phyloP scores from a whole-genome alignment of 306 rosid genomes.

The Astragalus membranaceus region DNA sequence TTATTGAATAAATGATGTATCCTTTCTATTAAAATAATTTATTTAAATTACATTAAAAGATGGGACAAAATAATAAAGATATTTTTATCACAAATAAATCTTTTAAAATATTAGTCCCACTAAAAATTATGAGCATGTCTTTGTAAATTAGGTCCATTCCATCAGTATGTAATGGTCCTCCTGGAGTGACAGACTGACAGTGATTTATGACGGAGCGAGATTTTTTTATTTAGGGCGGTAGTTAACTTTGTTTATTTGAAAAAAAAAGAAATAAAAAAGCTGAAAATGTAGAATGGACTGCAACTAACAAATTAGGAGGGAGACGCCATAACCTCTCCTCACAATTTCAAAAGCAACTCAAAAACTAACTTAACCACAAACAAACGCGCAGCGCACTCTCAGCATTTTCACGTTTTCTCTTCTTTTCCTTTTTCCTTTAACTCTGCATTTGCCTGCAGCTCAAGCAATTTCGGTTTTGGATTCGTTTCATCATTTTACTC shows the following conservation, averaged over 20 bases:
- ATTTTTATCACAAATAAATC: too few species aligned
- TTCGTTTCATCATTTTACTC: not conserved
- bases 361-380: not conserved
- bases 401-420: not conserved
- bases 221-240: conserved; percentile 29
- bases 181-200: not conserved
- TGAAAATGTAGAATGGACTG: conserved; percentile 19
- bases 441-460: not conserved
- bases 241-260: conserved; percentile 24
- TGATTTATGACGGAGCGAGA: not conserved
- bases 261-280: not conserved
- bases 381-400: not conserved
- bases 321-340: conserved; percentile 51
- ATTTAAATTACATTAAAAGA: too few species aligned
- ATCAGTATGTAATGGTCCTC: not conserved
- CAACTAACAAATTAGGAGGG: conserved; percentile 33
- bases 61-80: too few species aligned
- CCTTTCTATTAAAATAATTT: too few species aligned
- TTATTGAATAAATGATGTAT: too few species aligned
- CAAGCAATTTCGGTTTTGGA: not conserved
- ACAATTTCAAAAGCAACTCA: conserved; percentile 11
- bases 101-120: too few species aligned
- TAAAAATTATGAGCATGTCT: not conserved
- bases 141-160: not conserved
- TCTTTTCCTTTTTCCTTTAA: not conserved